Conservation (phyloP, 2,329 filamentous ascomycete genomes). For the Cladosporium sp. region DNA sequence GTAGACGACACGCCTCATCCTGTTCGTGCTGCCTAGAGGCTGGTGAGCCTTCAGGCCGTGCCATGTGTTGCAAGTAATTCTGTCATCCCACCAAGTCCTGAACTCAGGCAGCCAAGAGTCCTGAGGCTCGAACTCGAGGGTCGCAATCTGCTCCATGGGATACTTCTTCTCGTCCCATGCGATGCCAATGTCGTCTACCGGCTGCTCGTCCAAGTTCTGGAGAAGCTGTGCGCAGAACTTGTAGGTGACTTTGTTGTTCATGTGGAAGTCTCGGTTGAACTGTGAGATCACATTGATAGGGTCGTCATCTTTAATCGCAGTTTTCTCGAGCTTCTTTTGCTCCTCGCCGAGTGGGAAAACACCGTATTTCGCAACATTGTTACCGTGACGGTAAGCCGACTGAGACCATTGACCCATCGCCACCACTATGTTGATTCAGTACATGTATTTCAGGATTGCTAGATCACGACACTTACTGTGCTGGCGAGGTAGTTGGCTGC, state of each 20-base stretch:
- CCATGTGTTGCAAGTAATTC: constrained; percentile 36
- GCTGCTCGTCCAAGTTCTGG: constrained; percentile 29
- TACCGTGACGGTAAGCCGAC: constrained; percentile 31
- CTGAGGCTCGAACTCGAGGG: constrained; percentile 36
- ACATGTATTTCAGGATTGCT: background rate
- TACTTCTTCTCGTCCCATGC: constrained; percentile 30
- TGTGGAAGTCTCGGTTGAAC: constrained; percentile 27
- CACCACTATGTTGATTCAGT: constrained; percentile 21
- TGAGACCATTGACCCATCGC: constrained; percentile 31
- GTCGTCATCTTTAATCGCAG: constrained; percentile 22
- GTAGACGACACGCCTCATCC: constrained; percentile 38
- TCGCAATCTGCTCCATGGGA: constrained; percentile 28
- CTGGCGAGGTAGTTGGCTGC: constrained; percentile 25
- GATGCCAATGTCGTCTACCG: constrained; percentile 30
- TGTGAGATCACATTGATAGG: constrained; percentile 30
- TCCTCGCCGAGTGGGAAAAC: constrained; percentile 27
- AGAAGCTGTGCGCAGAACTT: constrained; percentile 30
- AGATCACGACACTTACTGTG: constrained; percentile 20
- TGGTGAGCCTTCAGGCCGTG: constrained; percentile 35
- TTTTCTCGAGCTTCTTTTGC: constrained; percentile 25
- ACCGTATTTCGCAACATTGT: constrained; percentile 30
- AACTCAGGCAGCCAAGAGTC: constrained; percentile 37
- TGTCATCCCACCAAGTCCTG: constrained; percentile 36
- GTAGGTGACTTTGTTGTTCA: constrained; percentile 30
- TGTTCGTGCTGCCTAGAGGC: constrained; percentile 35